Base-by-base conservation (phyloP, 78 protist genomes). In the Mantamonas sphyraenae region DNA sequence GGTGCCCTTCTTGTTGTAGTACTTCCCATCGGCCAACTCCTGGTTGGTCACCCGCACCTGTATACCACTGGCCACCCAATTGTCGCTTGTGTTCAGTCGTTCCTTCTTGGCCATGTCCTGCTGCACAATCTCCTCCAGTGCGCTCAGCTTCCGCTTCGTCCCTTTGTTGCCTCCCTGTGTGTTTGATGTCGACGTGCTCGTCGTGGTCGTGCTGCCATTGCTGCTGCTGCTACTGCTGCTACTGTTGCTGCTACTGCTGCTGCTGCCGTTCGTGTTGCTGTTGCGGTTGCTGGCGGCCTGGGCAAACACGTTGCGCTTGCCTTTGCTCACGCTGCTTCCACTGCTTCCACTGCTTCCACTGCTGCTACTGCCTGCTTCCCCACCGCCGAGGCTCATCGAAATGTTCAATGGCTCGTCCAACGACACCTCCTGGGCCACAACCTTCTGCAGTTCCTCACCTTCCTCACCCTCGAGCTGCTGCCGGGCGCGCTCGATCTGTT, bases 1-100 rank as follows among this genome's bases (percentile, higher is more conserved):
- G 39, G 17, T n/a, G 42, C 80, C 84, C 69, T 68, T 79, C 64
- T 57, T 53, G 60, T 71, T 79, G 74, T 79, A 73, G 70, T 62
- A 79, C 38, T 2, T 1, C 10, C 84, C 84, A 5, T 38, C 67
- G 14, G 1, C 33, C 31, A 79, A 63, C 67, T 3, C 0, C 64
- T 72, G 47, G 67, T 66, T 34, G 43, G 56, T 1, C 30, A 63
- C 39, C 74, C 60, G 47, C 33, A 79, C 84, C n/a, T n/a, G n/a
- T n/a, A n/a, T n/a, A n/a, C n/a, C n/a, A n/a, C n/a, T n/a, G n/a
- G n/a, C n/a, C n/a, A n/a, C n/a, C n/a, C n/a, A n/a, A n/a, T n/a
- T n/a, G n/a, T n/a, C n/a, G n/a, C n/a, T n/a, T n/a, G n/a, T n/a
- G n/a, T n/a, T n/a, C n/a, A n/a, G n/a, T n/a, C n/a, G n/a, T n/a